Evolutionary conservation across 2,329 filamentous ascomycete species (phyloP).

Genomic region (Didymella lethalis): DNA sequence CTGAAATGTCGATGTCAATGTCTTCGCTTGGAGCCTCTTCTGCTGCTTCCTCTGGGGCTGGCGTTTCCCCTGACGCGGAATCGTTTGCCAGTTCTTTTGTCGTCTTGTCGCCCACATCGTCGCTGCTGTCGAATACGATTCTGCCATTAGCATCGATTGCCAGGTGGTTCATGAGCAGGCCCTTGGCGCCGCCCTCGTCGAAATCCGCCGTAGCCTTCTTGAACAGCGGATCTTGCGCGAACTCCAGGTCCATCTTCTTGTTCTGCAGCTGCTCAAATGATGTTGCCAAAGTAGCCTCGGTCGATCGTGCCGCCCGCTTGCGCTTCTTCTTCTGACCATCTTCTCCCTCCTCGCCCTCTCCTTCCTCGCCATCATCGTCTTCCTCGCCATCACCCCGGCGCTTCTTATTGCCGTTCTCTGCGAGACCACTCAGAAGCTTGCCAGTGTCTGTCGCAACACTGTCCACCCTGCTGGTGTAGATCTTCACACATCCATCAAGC

Average conservation of each 20-base stretch:
- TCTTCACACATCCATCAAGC: slow-evolving; percentile 97
- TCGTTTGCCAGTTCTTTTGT: slow-evolving; percentile 56
- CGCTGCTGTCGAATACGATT: slow-evolving; percentile 98
- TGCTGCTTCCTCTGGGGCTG: slow-evolving; percentile 43
- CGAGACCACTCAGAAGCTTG: slow-evolving; percentile 90
- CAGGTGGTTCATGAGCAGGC: slow-evolving; percentile 92
- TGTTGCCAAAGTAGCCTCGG: slow-evolving; percentile 90
- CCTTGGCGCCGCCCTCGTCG: slow-evolving; percentile 96
- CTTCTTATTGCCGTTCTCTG: slow-evolving; percentile 77
- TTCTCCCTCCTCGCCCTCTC: slow-evolving; percentile 70
- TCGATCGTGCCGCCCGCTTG: slow-evolving; percentile 82
- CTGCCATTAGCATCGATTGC: slow-evolving; percentile 90
- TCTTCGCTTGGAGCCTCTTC: slow-evolving; percentile 62
- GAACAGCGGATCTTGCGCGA: slow-evolving; percentile 96
- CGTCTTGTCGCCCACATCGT: slow-evolving; percentile 71
- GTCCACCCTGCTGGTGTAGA: slow-evolving; percentile 97
- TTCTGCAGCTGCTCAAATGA: slow-evolving; percentile 88
- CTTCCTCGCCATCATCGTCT: slow-evolving; percentile 61
- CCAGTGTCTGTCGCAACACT: slow-evolving; percentile 98
- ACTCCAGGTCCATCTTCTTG: slow-evolving; percentile 98
- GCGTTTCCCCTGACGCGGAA: slow-evolving; percentile 52
- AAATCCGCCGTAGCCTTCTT: slow-evolving; percentile 99
- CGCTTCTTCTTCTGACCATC: slow-evolving; percentile 68
- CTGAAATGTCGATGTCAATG: slow-evolving; percentile 79
- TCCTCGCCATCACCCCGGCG: slow-evolving; percentile 48